Percentiles rank a stretch among this genome's conserved stretches.
phyloP scores from a whole-genome alignment of 805 yeast genomes.

The Hyphopichia homilentoma region DNA sequence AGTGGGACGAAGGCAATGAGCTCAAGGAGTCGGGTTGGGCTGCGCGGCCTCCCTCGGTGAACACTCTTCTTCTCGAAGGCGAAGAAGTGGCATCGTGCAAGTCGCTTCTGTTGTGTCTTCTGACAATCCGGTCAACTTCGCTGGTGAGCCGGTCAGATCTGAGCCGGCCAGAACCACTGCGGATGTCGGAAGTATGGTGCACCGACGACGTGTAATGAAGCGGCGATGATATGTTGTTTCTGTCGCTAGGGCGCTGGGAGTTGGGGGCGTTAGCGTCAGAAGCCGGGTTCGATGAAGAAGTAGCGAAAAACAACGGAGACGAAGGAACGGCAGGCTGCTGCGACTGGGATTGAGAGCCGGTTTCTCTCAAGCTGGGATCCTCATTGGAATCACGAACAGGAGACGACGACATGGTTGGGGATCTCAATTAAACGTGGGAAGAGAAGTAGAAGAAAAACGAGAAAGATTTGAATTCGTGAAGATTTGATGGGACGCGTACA shows the following conservation, averaged over 20 bases:
- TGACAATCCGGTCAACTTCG: constrained; percentile 40
- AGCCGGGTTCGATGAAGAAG: constrained; percentile 42
- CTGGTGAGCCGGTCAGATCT: constrained; percentile 45
- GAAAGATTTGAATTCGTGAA: constrained; percentile 1
- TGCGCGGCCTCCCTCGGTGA: constrained; percentile 35
- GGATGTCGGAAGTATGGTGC: constrained; percentile 35
- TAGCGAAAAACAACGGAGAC: constrained; percentile 53
- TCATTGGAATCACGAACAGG: constrained; percentile 32
- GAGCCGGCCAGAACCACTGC: constrained; percentile 32
- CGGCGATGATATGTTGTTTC: constrained; percentile 44
- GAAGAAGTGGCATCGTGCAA: constrained; percentile 69
- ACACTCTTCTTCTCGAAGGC: constrained; percentile 61
- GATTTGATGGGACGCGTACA: constrained; percentile 20
- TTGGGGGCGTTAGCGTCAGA: constrained; percentile 22
- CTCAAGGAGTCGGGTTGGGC: constrained; percentile 8
- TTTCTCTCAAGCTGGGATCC: constrained; percentile 21
- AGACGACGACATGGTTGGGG: constrained; percentile 28
- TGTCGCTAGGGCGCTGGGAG: constrained; percentile 15
- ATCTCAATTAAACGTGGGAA: constrained; percentile 1
- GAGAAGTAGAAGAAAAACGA: constrained; percentile 3
- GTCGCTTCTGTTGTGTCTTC: constrained; percentile 71
- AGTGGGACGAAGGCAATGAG: constrained; percentile 24
- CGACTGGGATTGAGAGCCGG: constrained; percentile 35
- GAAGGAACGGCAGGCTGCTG: constrained; percentile 47
- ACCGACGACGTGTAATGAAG: constrained; percentile 45